A percentile compares a stretch with the other conserved stretches of the same genome.
These are phyloP conservation scores for Podospora anserina DNA, from an alignment of 495 filamentous ascomycete genomes.

Conservation along the genomic window DNA sequence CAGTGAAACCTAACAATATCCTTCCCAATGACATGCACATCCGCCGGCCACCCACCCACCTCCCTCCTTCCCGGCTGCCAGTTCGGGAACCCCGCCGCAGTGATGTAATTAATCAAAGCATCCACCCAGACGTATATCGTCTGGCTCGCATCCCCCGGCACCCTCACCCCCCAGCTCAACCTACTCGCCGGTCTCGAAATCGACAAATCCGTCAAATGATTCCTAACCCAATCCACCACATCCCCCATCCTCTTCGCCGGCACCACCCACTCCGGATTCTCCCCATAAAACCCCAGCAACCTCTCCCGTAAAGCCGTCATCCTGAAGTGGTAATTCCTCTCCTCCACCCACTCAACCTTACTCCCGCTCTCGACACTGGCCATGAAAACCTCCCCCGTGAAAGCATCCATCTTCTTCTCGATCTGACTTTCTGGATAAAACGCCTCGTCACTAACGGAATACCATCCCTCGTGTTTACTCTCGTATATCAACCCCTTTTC, in stretches of 20 bases:
- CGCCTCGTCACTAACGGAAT: slow-evolving; percentile 92
- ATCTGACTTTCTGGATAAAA: slow-evolving; percentile 81
- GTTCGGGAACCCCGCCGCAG: slow-evolving; percentile 76
- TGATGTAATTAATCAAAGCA: slow-evolving; percentile 90
- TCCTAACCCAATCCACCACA: slow-evolving; percentile 64
- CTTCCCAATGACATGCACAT: slow-evolving; percentile 91
- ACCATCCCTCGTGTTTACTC: slow-evolving; percentile 89
- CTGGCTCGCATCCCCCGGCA: slow-evolving; percentile 78
- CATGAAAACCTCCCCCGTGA: slow-evolving; percentile 77
- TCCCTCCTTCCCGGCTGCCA: slow-evolving; percentile 58
- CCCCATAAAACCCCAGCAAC: slow-evolving; percentile 73
- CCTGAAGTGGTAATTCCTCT: slow-evolving; percentile 92
- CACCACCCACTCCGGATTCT: slow-evolving; percentile 67
- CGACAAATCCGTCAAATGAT: slow-evolving; percentile 78
- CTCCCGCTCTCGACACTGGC: slow-evolving; percentile 83
- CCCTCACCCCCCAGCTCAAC: slow-evolving; percentile 84
- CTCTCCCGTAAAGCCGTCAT: slow-evolving; percentile 73
- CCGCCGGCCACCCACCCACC: slow-evolving; percentile 76
- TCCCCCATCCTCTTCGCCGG: slow-evolving; percentile 64
- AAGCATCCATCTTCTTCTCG: slow-evolving; percentile 68
- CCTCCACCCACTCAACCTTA: slow-evolving; percentile 92
- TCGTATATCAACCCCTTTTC: slow-evolving; percentile 79
- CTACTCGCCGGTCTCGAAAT: slow-evolving; percentile 78
- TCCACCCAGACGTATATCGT: slow-evolving; percentile 99
- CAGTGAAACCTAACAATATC: slow-evolving; percentile 95